Base-by-base conservation (phyloP, 1,284 basidiomycete genomes). In the Wolfiporia cocos region DNA sequence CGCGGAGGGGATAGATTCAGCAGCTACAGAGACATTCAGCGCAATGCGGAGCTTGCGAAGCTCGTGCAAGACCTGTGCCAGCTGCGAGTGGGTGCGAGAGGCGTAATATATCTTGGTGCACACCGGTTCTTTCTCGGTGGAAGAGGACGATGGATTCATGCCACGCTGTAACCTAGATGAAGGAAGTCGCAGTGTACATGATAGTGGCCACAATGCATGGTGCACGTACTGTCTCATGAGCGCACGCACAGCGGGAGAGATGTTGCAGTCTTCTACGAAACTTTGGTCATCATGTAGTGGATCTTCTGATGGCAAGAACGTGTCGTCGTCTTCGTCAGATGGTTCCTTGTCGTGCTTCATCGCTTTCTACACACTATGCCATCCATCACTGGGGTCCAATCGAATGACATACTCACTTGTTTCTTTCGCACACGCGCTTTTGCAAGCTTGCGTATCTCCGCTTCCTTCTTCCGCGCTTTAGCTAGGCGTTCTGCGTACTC, bases 61-160 rank as follows among this genome's bases (percentile, higher is more conserved):
- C 62, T 99, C 96, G 4, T 86, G 80, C 10, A 95, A 73, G 11
- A 98, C 78, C 60, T 99, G 95, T 1, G 91, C 76, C 2, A 99
- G 77, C 58, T 99, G 95, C 2, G 91, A 92, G 63, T 99, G 95
- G 0, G 95, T 99, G 22, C 96, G 75, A 0, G 94, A 97, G 0
- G 92, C 88, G 59, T 94, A 97, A 59, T 86, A 94, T 42, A 99
- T 83, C 62, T 89, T 89, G 23, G 80, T 82, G 52, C 81, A 86
- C 2, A 72, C 70, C n/a, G 72, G 70, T 42, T 69, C 65, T 3
- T 57, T 58, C 10, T 66, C 61, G 36, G 50, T 9, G n/a, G 38
- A 28, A 26, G 23, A n/a, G 21, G 28, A 15, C 26, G 28, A 22
- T 6, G 34, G 15, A 9, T 35, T 28, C 23, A 18, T 22, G 35